Evolutionary conservation across 352 stramenopile species (phyloP).

Genomic region (Phytopythium litorale): DNA sequence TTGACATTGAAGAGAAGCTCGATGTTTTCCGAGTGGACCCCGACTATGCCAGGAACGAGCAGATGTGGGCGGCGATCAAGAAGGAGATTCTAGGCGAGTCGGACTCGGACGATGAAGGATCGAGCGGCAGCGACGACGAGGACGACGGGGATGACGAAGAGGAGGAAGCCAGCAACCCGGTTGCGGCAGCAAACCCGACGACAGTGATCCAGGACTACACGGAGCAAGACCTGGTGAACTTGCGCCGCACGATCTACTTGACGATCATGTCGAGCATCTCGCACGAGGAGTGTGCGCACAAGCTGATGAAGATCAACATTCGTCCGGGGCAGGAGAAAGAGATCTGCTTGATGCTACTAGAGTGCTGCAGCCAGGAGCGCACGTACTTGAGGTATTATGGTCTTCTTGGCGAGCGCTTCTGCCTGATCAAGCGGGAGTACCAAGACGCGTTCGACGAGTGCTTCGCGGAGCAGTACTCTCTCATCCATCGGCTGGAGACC

Average conservation of each 20-base stretch:
- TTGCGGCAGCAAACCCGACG: constrained; percentile 15
- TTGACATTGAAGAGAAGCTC: constrained; percentile 95
- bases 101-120: constrained; percentile 41
- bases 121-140: constrained; percentile 50
- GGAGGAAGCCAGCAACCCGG: constrained; percentile 18
- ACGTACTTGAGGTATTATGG: constrained; percentile 98
- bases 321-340: constrained; percentile 95
- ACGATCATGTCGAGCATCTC: constrained; percentile 99
- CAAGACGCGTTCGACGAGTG: constrained; percentile 93
- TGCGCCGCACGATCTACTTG: constrained; percentile 98
- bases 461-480: constrained; percentile 94
- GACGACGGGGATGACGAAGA: constrained; percentile 42
- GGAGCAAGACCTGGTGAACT: constrained; percentile 97
- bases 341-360: constrained; percentile 99
- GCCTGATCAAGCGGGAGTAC: constrained; percentile 95
- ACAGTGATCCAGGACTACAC: constrained; percentile 95
- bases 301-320: constrained; percentile 98
- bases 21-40: constrained; percentile 96
- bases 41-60: constrained; percentile 96
- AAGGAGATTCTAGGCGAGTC: constrained; percentile 96
- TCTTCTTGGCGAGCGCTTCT: constrained; percentile 96
- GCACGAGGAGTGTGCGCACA: constrained; percentile 99
- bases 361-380: constrained; percentile 98
- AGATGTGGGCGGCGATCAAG: constrained; percentile 95
- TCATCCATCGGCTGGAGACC: constrained; percentile 98